Evolutionary conservation across 305 asterid genomes (phyloP).

Genomic region (Rubia tinctorum): DNA sequence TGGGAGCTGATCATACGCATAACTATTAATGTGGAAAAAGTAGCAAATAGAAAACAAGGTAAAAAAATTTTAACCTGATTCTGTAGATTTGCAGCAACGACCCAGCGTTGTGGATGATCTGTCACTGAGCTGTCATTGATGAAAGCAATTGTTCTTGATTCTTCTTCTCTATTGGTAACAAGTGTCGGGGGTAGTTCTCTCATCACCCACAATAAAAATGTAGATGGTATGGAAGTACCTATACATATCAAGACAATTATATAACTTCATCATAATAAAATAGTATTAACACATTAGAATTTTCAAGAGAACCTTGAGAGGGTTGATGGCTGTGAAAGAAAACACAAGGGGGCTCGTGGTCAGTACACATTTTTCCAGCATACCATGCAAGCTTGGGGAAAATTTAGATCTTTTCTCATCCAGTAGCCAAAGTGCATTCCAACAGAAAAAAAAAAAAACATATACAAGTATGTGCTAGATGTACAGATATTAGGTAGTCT

Average conservation of each 20-base stretch:
- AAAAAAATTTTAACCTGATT: constrained; percentile 54
- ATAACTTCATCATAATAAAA: background rate
- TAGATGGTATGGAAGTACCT: constrained; percentile 98
- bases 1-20: constrained; percentile 5
- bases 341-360: background rate
- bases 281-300: background rate
- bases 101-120: constrained; percentile 59
- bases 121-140: constrained; percentile 54
- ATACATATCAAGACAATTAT: background rate
- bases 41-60: background rate
- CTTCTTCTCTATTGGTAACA: constrained; percentile 41
- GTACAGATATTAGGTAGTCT: background rate
- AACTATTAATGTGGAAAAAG: background rate
- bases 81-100: constrained; percentile 52
- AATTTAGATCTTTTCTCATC: background rate
- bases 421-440: background rate
- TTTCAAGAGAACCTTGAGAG: background rate
- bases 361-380: background rate
- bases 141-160: constrained; percentile 64
- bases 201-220: constrained; percentile 80
- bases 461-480: background rate
- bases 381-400: background rate
- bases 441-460: background rate
- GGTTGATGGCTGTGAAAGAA: background rate
- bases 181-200: constrained; percentile 79